Conservation (phyloP, 345 rosid genomes). For the Euphorbia peplus region DNA sequence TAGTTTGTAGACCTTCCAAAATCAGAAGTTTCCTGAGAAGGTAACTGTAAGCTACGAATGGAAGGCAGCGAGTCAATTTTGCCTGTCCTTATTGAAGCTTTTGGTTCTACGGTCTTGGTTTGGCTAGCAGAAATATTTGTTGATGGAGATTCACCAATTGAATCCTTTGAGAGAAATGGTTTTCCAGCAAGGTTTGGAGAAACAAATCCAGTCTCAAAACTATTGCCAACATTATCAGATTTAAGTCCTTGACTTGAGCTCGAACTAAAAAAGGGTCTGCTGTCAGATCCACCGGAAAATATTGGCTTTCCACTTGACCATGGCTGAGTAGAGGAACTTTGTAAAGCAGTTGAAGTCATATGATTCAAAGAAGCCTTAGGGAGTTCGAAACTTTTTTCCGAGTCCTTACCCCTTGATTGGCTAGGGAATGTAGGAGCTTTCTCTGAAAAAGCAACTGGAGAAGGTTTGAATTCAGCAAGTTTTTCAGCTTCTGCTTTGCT, state of each 20-base stretch:
- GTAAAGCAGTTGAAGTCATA: constrained; percentile 33
- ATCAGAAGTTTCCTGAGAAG: constrained; percentile 47
- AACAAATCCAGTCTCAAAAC: constrained; percentile 31
- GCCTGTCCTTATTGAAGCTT: constrained; percentile 33
- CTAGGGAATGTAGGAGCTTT: constrained; percentile 27
- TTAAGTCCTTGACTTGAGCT: constrained; percentile 33
- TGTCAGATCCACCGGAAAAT: constrained; percentile 32
- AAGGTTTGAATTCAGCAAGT: constrained; percentile 31
- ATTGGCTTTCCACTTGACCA: constrained; percentile 38
- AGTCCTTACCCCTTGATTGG: constrained; percentile 26
- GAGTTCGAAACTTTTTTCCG: constrained; percentile 29
- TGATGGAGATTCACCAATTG: constrained; percentile 28
- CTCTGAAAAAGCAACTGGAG: constrained; percentile 32
- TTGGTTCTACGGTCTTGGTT: constrained; percentile 27
- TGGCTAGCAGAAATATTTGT: constrained; percentile 31
- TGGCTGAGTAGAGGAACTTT: constrained; percentile 35
- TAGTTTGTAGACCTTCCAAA: constrained; percentile 46
- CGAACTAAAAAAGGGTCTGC: constrained; percentile 30
- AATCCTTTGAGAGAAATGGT: constrained; percentile 36
- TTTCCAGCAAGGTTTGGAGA: constrained; percentile 37
- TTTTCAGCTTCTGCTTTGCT: constrained; percentile 35
- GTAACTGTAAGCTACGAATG: constrained; percentile 42
- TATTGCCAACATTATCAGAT: constrained; percentile 29
- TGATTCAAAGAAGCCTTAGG: constrained; percentile 30
- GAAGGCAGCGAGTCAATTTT: constrained; percentile 66